Base-by-base conservation (phyloP, 129 eudicot genomes). In the Flaveria bidentis region DNA sequence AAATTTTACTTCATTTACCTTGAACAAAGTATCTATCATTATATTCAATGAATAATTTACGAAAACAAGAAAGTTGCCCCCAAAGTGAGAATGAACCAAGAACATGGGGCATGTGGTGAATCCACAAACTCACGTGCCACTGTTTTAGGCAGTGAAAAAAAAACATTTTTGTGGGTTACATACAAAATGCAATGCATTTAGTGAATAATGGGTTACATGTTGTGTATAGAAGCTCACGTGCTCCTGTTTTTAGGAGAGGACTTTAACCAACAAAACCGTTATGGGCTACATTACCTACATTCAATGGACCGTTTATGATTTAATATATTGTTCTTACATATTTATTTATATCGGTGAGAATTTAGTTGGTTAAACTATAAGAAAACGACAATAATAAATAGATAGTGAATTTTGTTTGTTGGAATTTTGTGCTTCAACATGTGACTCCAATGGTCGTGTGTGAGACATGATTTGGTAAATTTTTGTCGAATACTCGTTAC, bases 41-140 rank as follows among this genome's bases (percentile, higher is more conserved):
- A 65, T 76, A 50, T 76, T 51, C 80, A 67, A 52, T 76, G 81
- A 67, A 76, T 67, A 25, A 30, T 67, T 22, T 66, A 36, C 12
- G 15, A 41, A 22, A 73, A 58, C 68, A 20, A 53, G 50, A 72
- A 53, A 57, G 17, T 71, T 72, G 50, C 12, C 33, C 51, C 15
- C 33, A 6, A 52, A 1, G 33, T 64, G 0, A 63, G 0, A n/a
- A 55, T 64, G 53, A 66, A 25, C n/a, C 73, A 67, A 66, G 66
- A 76, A 68, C 81, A 52, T 77, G 81, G 75, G 75, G 75, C 47
- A 77, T 67, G 61, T 77, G 49, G 60, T 67, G 50, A 53, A 67
- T 52, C 60, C 61, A 69, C 69, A 9, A 77, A 44, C 36, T 77
- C 81, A 77, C 69, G 75, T 77, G 75, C 75, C 75, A 77, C 49